Percentiles rank a stretch among this genome's conserved stretches.
These are phyloP conservation scores for Cutaneotrichosporon spelunceum DNA, from an alignment of 1,284 basidiomycete species.

Conservation along the genomic window DNA sequence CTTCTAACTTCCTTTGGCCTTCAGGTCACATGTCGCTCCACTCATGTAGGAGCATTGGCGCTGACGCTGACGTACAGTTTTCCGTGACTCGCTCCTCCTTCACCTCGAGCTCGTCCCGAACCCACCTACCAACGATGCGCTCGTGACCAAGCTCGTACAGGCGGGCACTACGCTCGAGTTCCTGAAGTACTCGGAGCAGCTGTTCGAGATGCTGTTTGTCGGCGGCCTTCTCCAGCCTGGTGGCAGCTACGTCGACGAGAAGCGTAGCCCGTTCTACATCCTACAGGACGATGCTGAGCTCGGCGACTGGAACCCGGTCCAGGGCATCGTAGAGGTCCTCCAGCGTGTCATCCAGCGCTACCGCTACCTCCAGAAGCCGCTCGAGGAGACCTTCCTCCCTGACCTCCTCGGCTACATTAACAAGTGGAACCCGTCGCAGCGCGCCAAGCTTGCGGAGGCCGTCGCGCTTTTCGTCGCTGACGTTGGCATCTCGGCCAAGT, in stretches of 20 bases:
- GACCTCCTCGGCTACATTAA: conserved; percentile 81
- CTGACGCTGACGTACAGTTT: conserved; percentile 58
- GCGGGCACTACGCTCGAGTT: conserved; percentile 88
- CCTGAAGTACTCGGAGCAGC: conserved; percentile 90
- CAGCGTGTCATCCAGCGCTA: conserved; percentile 97
- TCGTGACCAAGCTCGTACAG: conserved; percentile 69
- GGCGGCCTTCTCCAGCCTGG: conserved; percentile 94
- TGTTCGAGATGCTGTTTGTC: conserved; percentile 91
- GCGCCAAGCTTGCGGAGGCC: conserved; percentile 77
- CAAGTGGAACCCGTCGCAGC: conserved; percentile 70
- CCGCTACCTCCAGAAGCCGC: conserved; percentile 95
- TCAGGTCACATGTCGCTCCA: too few relatives aligned
- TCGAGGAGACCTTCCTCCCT: conserved; percentile 80
- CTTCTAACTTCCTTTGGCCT: background rate
- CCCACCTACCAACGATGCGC: conserved; percentile 63
- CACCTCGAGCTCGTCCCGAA: conserved; percentile 81
- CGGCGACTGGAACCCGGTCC: conserved; percentile 57
- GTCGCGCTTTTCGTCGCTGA: conserved; percentile 77
- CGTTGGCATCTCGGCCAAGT: conserved; percentile 70
- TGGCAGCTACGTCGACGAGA: conserved; percentile 82
- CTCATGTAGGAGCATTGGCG: background rate
- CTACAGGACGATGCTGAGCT: conserved; percentile 30
- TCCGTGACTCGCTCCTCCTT: conserved; percentile 92
- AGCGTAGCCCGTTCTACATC: conserved; percentile 54
- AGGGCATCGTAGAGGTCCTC: conserved; percentile 86